phyloP scores from a whole-genome alignment of 352 stramenopile species.

The Globisporangium nagaii region DNA sequence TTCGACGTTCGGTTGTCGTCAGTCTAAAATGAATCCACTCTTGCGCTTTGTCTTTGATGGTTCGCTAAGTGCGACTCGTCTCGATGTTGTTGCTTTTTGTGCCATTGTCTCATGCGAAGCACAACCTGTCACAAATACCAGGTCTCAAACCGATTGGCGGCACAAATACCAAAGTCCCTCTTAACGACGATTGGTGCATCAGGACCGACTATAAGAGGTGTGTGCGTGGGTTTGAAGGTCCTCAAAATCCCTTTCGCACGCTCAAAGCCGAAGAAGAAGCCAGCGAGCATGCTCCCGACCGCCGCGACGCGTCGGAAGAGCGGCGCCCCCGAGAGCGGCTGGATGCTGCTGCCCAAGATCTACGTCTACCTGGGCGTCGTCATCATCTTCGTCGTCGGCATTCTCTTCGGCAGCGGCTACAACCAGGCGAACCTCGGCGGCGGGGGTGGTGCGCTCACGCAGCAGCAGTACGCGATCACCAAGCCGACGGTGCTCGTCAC shows the following conservation, averaged over 20 bases:
- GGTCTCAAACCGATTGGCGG: too few relatives aligned
- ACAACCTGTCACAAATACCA: too few relatives aligned
- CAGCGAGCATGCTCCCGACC: slow-evolving; percentile 21
- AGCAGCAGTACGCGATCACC: slow-evolving; percentile 22
- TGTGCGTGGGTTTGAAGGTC: not conserved
- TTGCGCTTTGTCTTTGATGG: too few relatives aligned
- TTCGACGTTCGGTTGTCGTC: too few relatives aligned
- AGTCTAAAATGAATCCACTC: slow-evolving; percentile 1
- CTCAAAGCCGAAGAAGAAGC: not conserved
- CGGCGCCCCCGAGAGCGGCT: slow-evolving; percentile 40
- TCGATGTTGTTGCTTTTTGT: not conserved
- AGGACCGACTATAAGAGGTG: too few relatives aligned
- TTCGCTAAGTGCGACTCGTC: too few relatives aligned
- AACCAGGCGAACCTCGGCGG: slow-evolving; percentile 28
- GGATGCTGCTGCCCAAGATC: slow-evolving; percentile 61
- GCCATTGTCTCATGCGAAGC: not conserved
- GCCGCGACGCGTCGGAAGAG: slow-evolving; percentile 17
- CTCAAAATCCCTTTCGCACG: too few relatives aligned
- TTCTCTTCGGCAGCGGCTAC: slow-evolving; percentile 66
- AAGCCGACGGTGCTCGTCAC: slow-evolving; percentile 72
- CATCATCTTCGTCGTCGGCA: slow-evolving; percentile 58
- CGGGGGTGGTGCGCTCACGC: slow-evolving; percentile 16
- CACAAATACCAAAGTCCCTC: too few relatives aligned
- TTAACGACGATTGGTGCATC: too few relatives aligned
- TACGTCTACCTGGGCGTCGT: slow-evolving; percentile 68